Conservation (phyloP, 1,284 basidiomycete species). For the Cutaneotrichosporon cyanovorans region DNA sequence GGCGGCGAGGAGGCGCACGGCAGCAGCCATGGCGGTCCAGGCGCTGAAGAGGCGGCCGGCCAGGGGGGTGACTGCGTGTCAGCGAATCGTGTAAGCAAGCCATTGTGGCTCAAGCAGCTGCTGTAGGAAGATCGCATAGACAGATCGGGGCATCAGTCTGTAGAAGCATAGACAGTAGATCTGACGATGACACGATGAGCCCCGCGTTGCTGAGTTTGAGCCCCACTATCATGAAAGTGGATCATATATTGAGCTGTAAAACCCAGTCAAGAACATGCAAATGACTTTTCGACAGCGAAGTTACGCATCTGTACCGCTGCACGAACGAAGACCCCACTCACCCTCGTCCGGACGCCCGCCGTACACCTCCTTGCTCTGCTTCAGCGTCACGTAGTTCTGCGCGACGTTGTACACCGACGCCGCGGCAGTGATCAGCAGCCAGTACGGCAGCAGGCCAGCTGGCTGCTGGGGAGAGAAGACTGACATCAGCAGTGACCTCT, state of each 20-base stretch:
- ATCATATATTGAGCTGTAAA: no score
- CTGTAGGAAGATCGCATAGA: no score
- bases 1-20: conserved; percentile 73
- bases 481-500: neutral
- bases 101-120: no score
- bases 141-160: no score
- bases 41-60: conserved; percentile 79
- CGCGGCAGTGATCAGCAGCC: conserved; percentile 71
- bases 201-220: no score
- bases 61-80: conserved; percentile 65
- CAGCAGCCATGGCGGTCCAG: conserved; percentile 78
- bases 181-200: no score
- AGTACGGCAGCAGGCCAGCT: conserved; percentile 58
- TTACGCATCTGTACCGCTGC: no score
- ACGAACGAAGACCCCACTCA: no score
- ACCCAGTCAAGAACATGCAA: no score
- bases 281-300: no score
- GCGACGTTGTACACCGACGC: conserved; percentile 74
- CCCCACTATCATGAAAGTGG: no score
- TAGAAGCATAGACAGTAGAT: no score
- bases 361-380: conserved; percentile 70
- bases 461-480: conserved; percentile 20
- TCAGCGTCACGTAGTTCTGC: conserved; percentile 72
- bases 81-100: neutral
- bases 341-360: conserved; percentile 51